These are phyloP conservation scores for Agrocybe chaxingu DNA, from an alignment of 768 basidiomycete species.

Conservation along the genomic window DNA sequence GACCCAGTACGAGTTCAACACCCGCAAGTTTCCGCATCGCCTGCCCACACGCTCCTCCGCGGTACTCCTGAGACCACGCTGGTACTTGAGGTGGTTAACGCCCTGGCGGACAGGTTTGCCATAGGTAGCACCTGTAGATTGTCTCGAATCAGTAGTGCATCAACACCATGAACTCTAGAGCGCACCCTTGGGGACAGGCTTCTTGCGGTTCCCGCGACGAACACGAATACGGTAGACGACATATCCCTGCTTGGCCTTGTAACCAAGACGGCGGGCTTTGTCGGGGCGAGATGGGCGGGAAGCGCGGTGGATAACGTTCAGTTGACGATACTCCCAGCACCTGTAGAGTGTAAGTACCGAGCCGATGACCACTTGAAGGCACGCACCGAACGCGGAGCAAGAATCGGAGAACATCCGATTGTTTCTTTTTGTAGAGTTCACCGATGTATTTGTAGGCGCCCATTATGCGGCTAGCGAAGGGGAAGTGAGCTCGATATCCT, in stretches of 20 bases:
- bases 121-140: slow-evolving; percentile 80
- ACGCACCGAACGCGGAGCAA: slow-evolving; percentile 91
- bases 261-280: slow-evolving; percentile 97
- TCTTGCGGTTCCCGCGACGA: slow-evolving; percentile 98
- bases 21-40: slow-evolving; percentile 94
- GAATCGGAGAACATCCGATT: slow-evolving; percentile 96
- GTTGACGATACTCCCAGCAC: slow-evolving; percentile 98
- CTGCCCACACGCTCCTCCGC: slow-evolving; percentile 98
- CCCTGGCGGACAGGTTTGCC: slow-evolving; percentile 99
- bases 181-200: slow-evolving; percentile 94
- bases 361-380: not conserved
- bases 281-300: slow-evolving; percentile 98
- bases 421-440: slow-evolving; percentile 98
- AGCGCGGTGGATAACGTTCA: slow-evolving; percentile 97
- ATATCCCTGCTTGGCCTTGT: slow-evolving; percentile 99
- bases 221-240: slow-evolving; percentile 97
- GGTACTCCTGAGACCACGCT: slow-evolving; percentile 86
- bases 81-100: slow-evolving; percentile 99
- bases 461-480: slow-evolving; percentile 56
- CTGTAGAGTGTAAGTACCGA: slow-evolving; percentile 30
- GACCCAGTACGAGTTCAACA: slow-evolving; percentile 98
- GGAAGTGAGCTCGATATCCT: slow-evolving; percentile 11
- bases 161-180: not conserved
- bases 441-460: slow-evolving; percentile 96
- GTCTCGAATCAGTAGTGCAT: not conserved